A percentile compares a stretch with the other conserved stretches of the same genome.
Evolutionary conservation across 2,329 filamentous ascomycete species (phyloP).

Genomic region (Sclerotinia sclerotiorum): DNA sequence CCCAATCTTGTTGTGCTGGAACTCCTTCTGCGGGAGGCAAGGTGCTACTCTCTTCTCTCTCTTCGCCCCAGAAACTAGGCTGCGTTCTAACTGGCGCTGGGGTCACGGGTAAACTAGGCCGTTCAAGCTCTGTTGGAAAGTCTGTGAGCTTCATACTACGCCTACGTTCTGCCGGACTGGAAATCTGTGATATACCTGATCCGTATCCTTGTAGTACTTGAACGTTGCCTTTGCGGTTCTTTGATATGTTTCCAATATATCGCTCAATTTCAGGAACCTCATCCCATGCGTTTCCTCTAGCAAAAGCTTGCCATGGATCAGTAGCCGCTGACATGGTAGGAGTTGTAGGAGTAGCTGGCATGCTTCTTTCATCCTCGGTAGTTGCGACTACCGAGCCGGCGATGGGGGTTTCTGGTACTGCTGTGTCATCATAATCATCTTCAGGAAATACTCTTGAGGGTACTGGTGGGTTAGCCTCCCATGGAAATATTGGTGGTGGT

Average conservation of each 20-base stretch:
- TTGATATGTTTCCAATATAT: conserved; percentile 78
- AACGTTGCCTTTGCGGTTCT: conserved; percentile 52
- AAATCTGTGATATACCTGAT: conserved; percentile 37
- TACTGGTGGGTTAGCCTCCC: conserved; percentile 70
- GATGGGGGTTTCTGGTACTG: conserved; percentile 28
- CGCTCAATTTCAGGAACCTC: conserved; percentile 82
- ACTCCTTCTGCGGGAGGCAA: conserved; percentile 80
- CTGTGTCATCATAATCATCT: conserved; percentile 44
- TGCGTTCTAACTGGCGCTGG: conserved; percentile 72
- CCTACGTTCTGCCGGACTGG: conserved; percentile 40
- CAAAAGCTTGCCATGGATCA: conserved; percentile 70
- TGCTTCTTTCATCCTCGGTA: conserved; percentile 45
- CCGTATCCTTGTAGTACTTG: conserved; percentile 41
- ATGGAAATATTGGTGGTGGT: conserved; percentile 79
- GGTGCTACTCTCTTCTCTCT: conserved; percentile 51
- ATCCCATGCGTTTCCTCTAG: conserved; percentile 89
- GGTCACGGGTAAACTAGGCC: conserved; percentile 86
- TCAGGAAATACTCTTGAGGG: conserved; percentile 66
- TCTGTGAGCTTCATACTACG: conserved; percentile 72
- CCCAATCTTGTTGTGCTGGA: conserved; percentile 87
- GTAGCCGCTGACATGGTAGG: conserved; percentile 50
- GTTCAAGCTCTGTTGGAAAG: conserved; percentile 79
- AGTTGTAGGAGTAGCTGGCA: conserved; percentile 48
- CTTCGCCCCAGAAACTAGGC: conserved; percentile 63
- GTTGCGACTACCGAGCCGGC: conserved; percentile 44